These are phyloP conservation scores for Phyllosticta citribraziliensis DNA, from an alignment of 2,329 filamentous ascomycete species.

Conservation along the genomic window DNA sequence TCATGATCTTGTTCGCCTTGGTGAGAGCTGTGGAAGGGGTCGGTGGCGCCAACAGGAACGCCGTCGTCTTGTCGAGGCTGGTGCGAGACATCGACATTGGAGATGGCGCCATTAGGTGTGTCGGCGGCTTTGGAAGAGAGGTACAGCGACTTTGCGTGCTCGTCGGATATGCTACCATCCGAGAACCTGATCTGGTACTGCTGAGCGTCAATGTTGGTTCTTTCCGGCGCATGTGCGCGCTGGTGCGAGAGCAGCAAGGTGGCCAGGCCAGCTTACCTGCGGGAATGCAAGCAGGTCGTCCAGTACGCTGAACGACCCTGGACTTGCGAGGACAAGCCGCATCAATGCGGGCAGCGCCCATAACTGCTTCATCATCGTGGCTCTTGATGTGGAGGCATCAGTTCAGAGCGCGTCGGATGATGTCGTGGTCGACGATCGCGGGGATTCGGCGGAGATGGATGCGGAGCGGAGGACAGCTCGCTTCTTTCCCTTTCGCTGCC, in stretches of 20 bases:
- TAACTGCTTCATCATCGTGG: constrained; percentile 33
- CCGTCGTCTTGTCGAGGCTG: neutral
- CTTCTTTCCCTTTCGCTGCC: neutral
- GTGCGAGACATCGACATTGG: constrained; percentile 6
- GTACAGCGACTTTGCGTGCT: constrained; percentile 48
- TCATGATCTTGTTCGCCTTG: constrained; percentile 11
- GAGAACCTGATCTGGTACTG: constrained; percentile 76
- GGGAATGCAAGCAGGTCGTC: constrained; percentile 82
- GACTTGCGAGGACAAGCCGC: constrained; percentile 41
- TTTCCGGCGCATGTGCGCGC: neutral
- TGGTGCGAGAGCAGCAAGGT: neutral
- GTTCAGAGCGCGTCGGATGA: neutral
- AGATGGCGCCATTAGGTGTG: neutral
- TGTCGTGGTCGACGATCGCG: neutral
- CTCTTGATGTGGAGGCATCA: neutral
- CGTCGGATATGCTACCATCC: constrained; percentile 60
- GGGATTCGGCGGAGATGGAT: constrained; percentile 3
- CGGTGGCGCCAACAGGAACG: neutral
- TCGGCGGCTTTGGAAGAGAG: neutral
- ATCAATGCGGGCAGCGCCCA: constrained; percentile 39
- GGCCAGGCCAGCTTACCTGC: constrained; percentile 48
- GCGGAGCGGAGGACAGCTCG: constrained; percentile 11
- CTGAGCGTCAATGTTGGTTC: neutral
- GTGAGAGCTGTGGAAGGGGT: neutral
- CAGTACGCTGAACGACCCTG: constrained; percentile 68